phyloP scores from a whole-genome alignment of 2,329 filamentous ascomycete species.

The Aureobasidium melanogenum region DNA sequence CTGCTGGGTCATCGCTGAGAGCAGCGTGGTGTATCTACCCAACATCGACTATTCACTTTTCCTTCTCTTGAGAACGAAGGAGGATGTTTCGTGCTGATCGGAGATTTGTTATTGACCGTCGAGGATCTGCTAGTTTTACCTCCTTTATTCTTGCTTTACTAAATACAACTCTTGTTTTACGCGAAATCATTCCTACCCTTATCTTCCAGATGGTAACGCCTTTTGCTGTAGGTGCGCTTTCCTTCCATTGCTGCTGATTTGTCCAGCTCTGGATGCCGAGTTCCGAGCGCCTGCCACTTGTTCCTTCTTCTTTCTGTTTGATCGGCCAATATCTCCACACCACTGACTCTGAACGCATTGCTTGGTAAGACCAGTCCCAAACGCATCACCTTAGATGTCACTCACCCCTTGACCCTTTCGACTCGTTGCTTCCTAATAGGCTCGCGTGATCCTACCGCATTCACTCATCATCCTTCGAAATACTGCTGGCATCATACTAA shows the following conservation, averaged over 20 bases:
- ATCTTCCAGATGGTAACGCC: background rate
- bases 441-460: background rate
- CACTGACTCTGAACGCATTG: background rate
- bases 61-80: background rate
- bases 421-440: background rate
- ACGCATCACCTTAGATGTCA: background rate
- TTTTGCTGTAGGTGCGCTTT: no score
- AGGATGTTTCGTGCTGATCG: conserved; percentile 3
- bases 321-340: background rate
- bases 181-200: background rate
- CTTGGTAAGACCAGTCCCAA: background rate
- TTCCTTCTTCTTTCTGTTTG: background rate
- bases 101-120: background rate
- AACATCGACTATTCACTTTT: background rate
- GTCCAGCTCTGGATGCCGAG: background rate
- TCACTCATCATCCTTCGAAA: background rate
- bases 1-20: background rate
- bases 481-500: background rate
- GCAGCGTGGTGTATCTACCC: background rate
- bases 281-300: background rate
- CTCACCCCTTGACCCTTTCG: background rate
- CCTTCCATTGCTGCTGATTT: background rate
- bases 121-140: conserved; percentile 5
- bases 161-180: background rate
- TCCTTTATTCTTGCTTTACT: background rate